Conservation (phyloP, 2,329 filamentous ascomycete species). For the Coleophoma cylindrospora region DNA sequence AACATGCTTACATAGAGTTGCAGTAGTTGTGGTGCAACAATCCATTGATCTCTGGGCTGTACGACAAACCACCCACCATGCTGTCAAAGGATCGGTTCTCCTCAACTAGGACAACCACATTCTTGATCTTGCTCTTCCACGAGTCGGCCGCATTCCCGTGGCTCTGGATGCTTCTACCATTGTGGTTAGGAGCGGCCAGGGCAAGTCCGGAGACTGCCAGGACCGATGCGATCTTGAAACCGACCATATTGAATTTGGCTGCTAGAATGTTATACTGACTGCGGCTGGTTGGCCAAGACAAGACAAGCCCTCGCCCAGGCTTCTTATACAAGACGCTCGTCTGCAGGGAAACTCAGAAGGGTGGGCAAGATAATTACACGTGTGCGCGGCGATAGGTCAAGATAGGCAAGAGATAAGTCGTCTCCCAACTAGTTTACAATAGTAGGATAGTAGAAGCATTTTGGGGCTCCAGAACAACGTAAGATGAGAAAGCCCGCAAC, state of each 20-base stretch:
- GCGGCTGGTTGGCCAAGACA: not conserved
- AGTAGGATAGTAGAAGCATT: too few relatives aligned
- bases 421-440: too few relatives aligned
- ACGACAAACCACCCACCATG: conserved; percentile 33
- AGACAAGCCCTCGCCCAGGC: not conserved
- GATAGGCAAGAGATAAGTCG: too few relatives aligned
- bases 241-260: conserved; percentile 1
- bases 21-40: conserved; percentile 30
- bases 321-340: conserved; percentile 1
- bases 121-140: conserved; percentile 37
- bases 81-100: conserved; percentile 35
- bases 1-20: conserved; percentile 30
- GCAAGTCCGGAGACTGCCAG: conserved; percentile 12
- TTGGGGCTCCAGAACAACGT: too few relatives aligned
- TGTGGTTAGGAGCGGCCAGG: conserved; percentile 8
- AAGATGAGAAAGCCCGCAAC: too few relatives aligned
- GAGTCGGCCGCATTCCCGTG: conserved; percentile 3
- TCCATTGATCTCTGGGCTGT: conserved; percentile 31
- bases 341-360: not conserved
- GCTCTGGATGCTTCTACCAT: conserved; percentile 5
- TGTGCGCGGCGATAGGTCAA: conserved; percentile 6
- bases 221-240: conserved; percentile 3
- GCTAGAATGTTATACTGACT: not conserved
- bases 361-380: conserved; percentile 2
- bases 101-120: conserved; percentile 40